These are phyloP conservation scores for Logfia minima DNA, from an alignment of 129 eudicot genomes.

Conservation along the genomic window DNA sequence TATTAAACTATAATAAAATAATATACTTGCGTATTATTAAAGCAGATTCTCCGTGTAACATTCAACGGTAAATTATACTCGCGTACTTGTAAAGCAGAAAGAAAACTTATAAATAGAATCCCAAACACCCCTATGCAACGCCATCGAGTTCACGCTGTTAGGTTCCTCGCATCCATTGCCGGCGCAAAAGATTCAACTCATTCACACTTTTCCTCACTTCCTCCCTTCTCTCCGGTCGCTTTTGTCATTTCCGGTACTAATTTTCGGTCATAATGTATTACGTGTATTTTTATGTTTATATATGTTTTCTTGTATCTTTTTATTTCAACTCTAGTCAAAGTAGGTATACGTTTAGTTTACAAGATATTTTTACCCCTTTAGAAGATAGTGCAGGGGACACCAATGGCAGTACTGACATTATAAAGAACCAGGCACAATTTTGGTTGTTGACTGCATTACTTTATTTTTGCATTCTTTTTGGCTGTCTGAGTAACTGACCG, in stretches of 20 bases:
- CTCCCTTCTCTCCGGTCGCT: neutral
- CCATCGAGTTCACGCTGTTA: too few species aligned
- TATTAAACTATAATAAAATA: too few species aligned
- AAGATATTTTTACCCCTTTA: conserved; percentile 48
- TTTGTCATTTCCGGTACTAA: neutral
- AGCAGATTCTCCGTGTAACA: too few species aligned
- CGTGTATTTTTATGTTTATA: neutral
- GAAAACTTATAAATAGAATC: too few species aligned
- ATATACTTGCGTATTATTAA: too few species aligned
- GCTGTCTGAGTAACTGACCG: neutral
- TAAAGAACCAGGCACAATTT: conserved; percentile 67
- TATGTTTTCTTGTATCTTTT: too few species aligned
- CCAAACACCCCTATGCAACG: neutral
- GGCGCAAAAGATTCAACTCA: too few species aligned
- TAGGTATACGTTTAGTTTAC: too few species aligned
- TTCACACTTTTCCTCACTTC: too few species aligned
- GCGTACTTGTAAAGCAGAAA: neutral
- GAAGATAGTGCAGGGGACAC: conserved; percentile 64
- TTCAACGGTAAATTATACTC: too few species aligned
- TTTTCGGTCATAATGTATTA: neutral
- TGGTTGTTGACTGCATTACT: neutral
- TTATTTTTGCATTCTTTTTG: neutral
- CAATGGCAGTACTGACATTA: conserved; percentile 46
- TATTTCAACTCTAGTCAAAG: too few species aligned
- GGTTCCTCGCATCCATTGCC: too few species aligned